Evolutionary conservation across 208 protist genomes (phyloP).

Genomic region (Trypanosoma cruzi): DNA sequence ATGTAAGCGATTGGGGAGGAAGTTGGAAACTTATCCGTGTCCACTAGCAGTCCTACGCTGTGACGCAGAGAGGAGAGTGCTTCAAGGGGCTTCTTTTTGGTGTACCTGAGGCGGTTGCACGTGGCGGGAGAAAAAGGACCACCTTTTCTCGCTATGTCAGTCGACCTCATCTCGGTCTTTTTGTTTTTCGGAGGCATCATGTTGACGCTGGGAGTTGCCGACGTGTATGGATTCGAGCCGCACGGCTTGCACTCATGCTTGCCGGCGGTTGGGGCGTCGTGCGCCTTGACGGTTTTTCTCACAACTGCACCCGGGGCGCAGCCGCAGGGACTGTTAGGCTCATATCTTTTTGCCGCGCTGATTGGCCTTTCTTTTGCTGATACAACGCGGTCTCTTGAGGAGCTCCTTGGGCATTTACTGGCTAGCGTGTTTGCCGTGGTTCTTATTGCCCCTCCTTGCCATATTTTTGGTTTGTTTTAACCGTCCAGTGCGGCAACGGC

Average conservation of each 20-base stretch:
- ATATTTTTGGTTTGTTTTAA: conserved; percentile 55
- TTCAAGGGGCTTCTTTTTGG: conserved; percentile 6
- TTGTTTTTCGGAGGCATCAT: conserved; percentile 58
- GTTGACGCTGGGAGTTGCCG: conserved; percentile 49
- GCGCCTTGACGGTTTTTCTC: conserved; percentile 53
- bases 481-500: conserved; percentile 69
- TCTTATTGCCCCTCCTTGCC: conserved; percentile 48
- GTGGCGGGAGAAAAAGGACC: conserved; percentile 42
- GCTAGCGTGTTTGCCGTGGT: conserved; percentile 61
- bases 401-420: conserved; percentile 50
- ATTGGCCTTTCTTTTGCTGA: conserved; percentile 60
- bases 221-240: conserved; percentile 48
- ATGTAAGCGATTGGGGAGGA: neutral
- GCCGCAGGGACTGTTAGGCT: conserved; percentile 48
- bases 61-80: neutral
- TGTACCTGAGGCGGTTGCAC: conserved; percentile 49
- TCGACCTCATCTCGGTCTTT: conserved; percentile 48
- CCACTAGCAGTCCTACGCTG: neutral
- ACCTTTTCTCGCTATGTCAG: conserved; percentile 32
- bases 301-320: conserved; percentile 56
- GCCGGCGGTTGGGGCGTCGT: conserved; percentile 69
- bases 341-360: conserved; percentile 62
- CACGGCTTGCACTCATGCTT: conserved; percentile 52
- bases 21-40: neutral
- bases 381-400: conserved; percentile 42